These are phyloP conservation scores for Alternaria ethzedia DNA, from an alignment of 2,329 filamentous ascomycete genomes.

Conservation along the genomic window DNA sequence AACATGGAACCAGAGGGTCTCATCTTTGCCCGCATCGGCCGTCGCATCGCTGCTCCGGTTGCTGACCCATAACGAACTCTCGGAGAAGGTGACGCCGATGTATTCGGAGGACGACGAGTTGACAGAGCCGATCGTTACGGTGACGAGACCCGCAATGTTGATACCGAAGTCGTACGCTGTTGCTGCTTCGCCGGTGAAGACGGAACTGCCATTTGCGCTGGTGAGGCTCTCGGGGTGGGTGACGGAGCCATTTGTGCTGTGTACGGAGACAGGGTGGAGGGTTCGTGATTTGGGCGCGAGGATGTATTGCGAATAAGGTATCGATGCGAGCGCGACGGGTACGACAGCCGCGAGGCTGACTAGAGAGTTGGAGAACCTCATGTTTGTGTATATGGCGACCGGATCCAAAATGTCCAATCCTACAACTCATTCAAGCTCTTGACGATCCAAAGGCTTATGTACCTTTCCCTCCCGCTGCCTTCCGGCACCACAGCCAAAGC, in stretches of 20 bases:
- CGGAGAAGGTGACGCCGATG: conserved; percentile 53
- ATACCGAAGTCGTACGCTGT: conserved; percentile 52
- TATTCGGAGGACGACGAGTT: conserved; percentile 43
- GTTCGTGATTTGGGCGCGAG: conserved; percentile 50
- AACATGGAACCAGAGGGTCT: conserved; percentile 56
- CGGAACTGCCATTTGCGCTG: conserved; percentile 31
- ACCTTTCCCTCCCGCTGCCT: background rate
- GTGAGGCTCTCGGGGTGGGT: conserved; percentile 43
- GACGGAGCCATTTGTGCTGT: conserved; percentile 50
- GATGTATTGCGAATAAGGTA: conserved; percentile 51
- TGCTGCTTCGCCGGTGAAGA: conserved; percentile 46
- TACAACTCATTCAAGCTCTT: background rate
- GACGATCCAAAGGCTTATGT: background rate
- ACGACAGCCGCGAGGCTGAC: background rate
- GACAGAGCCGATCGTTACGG: conserved; percentile 42
- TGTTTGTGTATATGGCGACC: background rate
- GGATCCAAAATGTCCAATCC: background rate
- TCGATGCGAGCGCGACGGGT: background rate
- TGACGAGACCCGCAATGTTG: conserved; percentile 53
- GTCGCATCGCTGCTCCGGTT: conserved; percentile 55
- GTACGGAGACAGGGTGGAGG: conserved; percentile 38
- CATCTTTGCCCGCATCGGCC: conserved; percentile 55
- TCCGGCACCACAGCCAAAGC: background rate
- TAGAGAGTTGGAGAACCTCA: background rate
- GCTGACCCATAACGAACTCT: conserved; percentile 58